A percentile compares a stretch with the other conserved stretches of the same genome.
phyloP scores from a whole-genome alignment of 139 green algal species.

The Astrephomene gubernaculifera region DNA sequence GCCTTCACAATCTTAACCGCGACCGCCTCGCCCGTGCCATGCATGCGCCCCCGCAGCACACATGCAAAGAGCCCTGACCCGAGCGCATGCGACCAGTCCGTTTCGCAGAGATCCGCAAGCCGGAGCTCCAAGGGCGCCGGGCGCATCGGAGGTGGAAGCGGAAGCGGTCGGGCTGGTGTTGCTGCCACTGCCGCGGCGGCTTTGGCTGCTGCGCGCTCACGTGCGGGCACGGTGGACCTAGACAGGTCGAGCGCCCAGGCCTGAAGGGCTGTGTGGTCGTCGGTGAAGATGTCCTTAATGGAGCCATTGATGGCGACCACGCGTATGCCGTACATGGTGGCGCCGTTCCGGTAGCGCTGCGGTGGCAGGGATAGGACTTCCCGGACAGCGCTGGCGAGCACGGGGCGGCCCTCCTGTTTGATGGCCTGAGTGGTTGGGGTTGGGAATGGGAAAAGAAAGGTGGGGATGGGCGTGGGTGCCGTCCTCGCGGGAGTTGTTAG shows the following conservation, averaged over 20 bases:
- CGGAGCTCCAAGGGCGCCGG: background rate
- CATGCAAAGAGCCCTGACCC: slow-evolving; percentile 47
- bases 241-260: slow-evolving; percentile 13
- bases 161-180: background rate
- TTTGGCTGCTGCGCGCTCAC: background rate
- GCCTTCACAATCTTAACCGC: slow-evolving; percentile 56
- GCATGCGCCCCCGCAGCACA: slow-evolving; percentile 26
- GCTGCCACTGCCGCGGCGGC: background rate
- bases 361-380: slow-evolving; percentile 4
- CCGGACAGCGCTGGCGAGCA: background rate
- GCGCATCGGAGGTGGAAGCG: background rate
- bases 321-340: slow-evolving; percentile 26
- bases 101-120: slow-evolving; percentile 27
- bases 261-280: background rate
- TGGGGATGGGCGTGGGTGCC: no score
- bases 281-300: slow-evolving; percentile 28
- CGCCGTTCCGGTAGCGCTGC: slow-evolving; percentile 17
- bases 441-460: no score
- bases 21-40: slow-evolving; percentile 16
- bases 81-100: slow-evolving; percentile 41
- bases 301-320: slow-evolving; percentile 2
- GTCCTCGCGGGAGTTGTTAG: no score
- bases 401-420: background rate
- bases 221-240: background rate
- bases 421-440: slow-evolving; percentile 1